Conservation (phyloP, 768 basidiomycete genomes). For the Panaeolus cyanescens region DNA sequence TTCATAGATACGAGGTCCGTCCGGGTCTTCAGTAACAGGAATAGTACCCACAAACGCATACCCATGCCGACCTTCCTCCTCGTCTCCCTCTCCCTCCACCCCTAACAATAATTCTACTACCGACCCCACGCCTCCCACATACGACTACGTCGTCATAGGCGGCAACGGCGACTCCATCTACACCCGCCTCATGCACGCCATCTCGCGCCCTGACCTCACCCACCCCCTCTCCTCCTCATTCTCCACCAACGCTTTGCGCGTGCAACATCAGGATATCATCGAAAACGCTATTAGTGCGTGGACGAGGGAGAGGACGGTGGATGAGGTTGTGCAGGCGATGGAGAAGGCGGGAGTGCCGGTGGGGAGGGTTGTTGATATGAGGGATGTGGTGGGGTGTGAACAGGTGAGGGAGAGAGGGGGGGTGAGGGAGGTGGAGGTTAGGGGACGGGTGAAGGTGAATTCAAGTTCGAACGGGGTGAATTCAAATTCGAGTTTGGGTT, state of each 20-base stretch:
- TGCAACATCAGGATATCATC: constrained; percentile 63
- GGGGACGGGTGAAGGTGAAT: background rate
- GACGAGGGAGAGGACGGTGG: constrained; percentile 51
- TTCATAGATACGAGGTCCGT: constrained; percentile 63
- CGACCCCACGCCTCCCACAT: background rate
- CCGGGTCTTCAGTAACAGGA: constrained; percentile 74
- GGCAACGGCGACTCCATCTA: constrained; percentile 75
- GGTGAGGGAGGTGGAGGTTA: constrained; percentile 60
- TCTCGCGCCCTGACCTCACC: constrained; percentile 59
- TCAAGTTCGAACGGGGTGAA: no score
- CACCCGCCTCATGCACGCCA: constrained; percentile 61
- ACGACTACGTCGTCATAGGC: constrained; percentile 68
- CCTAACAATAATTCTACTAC: no score
- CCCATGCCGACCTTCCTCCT: constrained; percentile 56
- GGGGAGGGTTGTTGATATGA: constrained; percentile 62
- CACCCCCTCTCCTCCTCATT: constrained; percentile 51
- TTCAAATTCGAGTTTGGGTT: no score
- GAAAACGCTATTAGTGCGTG: constrained; percentile 63
- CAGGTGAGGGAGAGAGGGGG: constrained; percentile 57
- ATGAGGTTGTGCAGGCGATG: constrained; percentile 55
- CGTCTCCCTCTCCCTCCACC: constrained; percentile 23
- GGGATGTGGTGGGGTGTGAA: constrained; percentile 61
- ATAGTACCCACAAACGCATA: constrained; percentile 79
- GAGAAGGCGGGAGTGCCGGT: constrained; percentile 59
- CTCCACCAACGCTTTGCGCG: constrained; percentile 65